Evolutionary conservation across 2,329 filamentous ascomycete genomes (phyloP).

Genomic region (Diaporthe longicolla): DNA sequence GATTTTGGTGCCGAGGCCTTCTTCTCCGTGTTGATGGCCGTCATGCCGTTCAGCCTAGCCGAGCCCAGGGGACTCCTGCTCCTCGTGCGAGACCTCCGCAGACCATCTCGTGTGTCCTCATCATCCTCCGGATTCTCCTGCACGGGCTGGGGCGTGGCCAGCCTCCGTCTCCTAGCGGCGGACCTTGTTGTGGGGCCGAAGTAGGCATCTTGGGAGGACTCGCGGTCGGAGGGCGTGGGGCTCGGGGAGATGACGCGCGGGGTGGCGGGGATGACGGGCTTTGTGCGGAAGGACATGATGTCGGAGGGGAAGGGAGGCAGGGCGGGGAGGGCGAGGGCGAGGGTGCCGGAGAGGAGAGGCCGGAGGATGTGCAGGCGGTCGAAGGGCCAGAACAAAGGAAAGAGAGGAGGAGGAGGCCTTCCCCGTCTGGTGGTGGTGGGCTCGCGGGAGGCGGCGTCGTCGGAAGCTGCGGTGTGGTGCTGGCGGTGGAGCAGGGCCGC

Average conservation of each 20-base stretch:
- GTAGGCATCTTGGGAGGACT: slow-evolving; percentile 70
- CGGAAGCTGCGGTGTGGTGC: slow-evolving; percentile 47
- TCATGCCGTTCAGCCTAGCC: slow-evolving; percentile 67
- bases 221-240: slow-evolving; percentile 76
- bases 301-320: slow-evolving; percentile 72
- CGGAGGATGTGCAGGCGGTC: slow-evolving; percentile 62
- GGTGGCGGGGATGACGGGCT: slow-evolving; percentile 77
- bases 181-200: slow-evolving; percentile 84
- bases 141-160: slow-evolving; percentile 71
- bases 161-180: slow-evolving; percentile 71
- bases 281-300: slow-evolving; percentile 65
- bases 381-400: slow-evolving; percentile 38
- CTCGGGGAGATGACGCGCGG: slow-evolving; percentile 93
- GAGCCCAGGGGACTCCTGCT: slow-evolving; percentile 77
- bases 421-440: not conserved
- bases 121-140: slow-evolving; percentile 68
- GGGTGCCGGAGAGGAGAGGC: slow-evolving; percentile 69
- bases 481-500: slow-evolving; percentile 54
- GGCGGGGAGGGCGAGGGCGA: slow-evolving; percentile 66
- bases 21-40: slow-evolving; percentile 60
- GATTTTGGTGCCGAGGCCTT: slow-evolving; percentile 21
- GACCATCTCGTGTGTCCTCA: slow-evolving; percentile 63
- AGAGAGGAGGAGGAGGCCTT: slow-evolving; percentile 63
- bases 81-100: slow-evolving; percentile 75
- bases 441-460: slow-evolving; percentile 33